Evolutionary conservation across 116 monocot genomes (phyloP), one percentile per base, ranked within the genome.

Genomic region (Phalaenopsis hybrid): DNA sequence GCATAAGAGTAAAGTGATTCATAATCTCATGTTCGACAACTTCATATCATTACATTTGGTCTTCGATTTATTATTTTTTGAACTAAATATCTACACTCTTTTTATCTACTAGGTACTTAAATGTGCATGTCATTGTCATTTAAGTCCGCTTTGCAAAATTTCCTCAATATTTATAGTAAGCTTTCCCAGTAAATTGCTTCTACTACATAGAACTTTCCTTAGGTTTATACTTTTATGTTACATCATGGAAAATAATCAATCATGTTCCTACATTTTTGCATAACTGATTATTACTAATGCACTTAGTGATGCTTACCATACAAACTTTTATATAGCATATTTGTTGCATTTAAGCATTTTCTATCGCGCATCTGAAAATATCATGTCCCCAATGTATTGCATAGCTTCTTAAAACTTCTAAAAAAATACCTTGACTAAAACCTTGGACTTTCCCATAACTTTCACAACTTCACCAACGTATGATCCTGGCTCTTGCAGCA

Each of bases 401-500:
- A 72, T 72, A 25, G 25, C 72, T 72, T 72, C 31, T 12, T 72
- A 37, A 15, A 72, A 72, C 37, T 37, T 55, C 16, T 13, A 15
- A 52, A 45, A 6, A 28, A 63, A 16, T n/a, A 98, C 98, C 98
- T 98, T 94, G 23, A 98, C 93, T 74, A 98, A 74, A 74, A 98
- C 98, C 83, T 98, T 98, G 20, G 95, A 94, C 83, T 98, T 98
- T 7, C 98, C 98, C 98, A 98, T 98, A 25, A 98, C 98, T 86
- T 98, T 94, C 43, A 93, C 93, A 51, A 98, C 98, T 81, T 98
- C 98, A 86, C 98, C 98, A 80, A 98, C 98, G 89, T 98, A 98
- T 21, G 98, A 98, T 46, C 98, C 98, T 63, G 98, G 98, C 80
- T 98, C 98, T 72, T 98, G 98, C 76, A 98, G 91, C 52, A 98